Percentiles rank a stretch among this genome's conserved stretches.
Evolutionary conservation across 345 rosid species (phyloP).

Genomic region (Abelmoschus esculentus): DNA sequence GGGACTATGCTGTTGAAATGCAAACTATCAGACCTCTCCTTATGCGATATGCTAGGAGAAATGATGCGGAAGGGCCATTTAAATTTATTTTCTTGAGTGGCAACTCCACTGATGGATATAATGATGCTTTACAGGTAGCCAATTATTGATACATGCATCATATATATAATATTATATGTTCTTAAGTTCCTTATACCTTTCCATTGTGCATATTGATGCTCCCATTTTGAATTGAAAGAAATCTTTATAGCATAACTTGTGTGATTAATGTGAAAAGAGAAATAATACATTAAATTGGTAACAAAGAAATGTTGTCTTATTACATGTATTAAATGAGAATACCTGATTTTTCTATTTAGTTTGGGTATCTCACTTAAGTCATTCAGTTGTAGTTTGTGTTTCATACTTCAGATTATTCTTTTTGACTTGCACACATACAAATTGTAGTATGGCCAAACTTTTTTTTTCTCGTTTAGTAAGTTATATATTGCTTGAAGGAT

Average conservation of each 20-base stretch:
- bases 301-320: background rate
- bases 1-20: slow-evolving; percentile 85
- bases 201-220: background rate
- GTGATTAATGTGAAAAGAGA: background rate
- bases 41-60: slow-evolving; percentile 60
- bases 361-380: background rate
- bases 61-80: slow-evolving; percentile 44
- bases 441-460: background rate
- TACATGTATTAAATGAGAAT: background rate
- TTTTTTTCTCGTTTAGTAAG: background rate
- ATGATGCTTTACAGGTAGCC: slow-evolving; percentile 70
- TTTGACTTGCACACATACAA: background rate
- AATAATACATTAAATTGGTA: background rate
- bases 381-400: slow-evolving; percentile 1
- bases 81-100: slow-evolving; percentile 84
- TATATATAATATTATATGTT: background rate
- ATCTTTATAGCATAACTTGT: background rate
- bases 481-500: background rate
- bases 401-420: background rate
- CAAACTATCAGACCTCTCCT: slow-evolving; percentile 73
- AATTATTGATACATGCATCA: slow-evolving; percentile 11
- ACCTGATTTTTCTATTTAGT: background rate
- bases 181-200: background rate
- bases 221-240: background rate
- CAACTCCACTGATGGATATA: slow-evolving; percentile 62